Evolutionary conservation across 2,329 filamentous ascomycete species (phyloP).

Genomic region (Scedosporium apiospermum): DNA sequence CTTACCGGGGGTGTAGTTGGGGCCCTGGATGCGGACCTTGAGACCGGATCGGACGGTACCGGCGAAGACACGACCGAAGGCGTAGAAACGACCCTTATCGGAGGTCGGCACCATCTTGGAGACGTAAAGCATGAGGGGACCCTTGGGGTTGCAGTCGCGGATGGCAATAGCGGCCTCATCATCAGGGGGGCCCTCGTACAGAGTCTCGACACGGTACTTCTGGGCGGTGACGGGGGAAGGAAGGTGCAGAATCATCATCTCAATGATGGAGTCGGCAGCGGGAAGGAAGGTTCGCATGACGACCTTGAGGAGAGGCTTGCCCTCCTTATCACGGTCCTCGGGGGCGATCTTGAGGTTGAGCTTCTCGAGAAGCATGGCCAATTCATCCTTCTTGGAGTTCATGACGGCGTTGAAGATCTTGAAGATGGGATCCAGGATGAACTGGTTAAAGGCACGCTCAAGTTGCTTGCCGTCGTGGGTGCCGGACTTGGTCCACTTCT

Average conservation of each 20-base stretch:
- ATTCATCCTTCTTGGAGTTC: constrained; percentile 98
- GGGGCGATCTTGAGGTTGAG: constrained; percentile 81
- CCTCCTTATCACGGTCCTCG: constrained; percentile 89
- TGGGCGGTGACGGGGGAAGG: constrained; percentile 93
- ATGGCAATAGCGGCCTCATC: constrained; percentile 92
- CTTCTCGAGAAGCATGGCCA: constrained; percentile 75
- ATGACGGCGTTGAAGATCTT: constrained; percentile 94
- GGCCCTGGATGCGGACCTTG: constrained; percentile 99
- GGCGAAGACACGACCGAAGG: constrained; percentile 99
- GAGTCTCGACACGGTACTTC: constrained; percentile 94
- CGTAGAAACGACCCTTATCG: constrained; percentile 99
- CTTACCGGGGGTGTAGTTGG: constrained; percentile 96
- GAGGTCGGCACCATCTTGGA: constrained; percentile 99
- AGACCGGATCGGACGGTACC: constrained; percentile 96
- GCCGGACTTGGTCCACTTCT: constrained; percentile 96
- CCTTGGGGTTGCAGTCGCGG: constrained; percentile 97
- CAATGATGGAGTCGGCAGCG: constrained; percentile 91
- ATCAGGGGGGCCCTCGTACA: constrained; percentile 95
- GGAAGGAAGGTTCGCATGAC: constrained; percentile 99
- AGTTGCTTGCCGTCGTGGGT: constrained; percentile 78
- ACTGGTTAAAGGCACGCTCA: constrained; percentile 99
- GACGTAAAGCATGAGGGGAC: constrained; percentile 98
- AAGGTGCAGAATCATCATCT: constrained; percentile 99
- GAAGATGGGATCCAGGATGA: constrained; percentile 99
- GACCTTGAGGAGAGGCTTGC: constrained; percentile 95